These are phyloP conservation scores for Ganoderma boninense DNA, from an alignment of 1,284 basidiomycete species.

Conservation along the genomic window DNA sequence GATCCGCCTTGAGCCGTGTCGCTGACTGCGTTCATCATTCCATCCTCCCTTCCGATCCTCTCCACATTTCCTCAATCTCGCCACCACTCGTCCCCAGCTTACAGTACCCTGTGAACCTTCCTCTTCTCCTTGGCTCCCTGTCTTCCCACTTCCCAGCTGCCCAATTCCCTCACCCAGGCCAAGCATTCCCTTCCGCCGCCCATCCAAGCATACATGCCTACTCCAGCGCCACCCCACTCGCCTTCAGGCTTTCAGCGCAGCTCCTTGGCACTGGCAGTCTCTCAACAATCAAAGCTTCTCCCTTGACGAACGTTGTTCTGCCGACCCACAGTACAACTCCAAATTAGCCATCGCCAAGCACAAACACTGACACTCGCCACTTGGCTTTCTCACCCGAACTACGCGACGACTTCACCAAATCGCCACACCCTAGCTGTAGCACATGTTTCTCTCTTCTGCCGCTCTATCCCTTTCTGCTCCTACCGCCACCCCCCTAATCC, in stretches of 20 bases:
- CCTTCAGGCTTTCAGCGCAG: background rate
- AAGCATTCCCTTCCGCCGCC: background rate
- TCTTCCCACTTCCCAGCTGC: background rate
- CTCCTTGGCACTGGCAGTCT: background rate
- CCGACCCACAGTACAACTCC: background rate
- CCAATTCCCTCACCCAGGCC: background rate
- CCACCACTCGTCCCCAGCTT: background rate
- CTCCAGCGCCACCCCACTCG: background rate
- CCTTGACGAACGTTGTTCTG: background rate
- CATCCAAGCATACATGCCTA: background rate
- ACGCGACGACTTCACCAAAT: background rate
- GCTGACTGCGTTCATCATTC: slow-evolving; percentile 9
- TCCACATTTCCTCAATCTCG: slow-evolving; percentile 4
- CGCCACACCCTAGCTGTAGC: background rate
- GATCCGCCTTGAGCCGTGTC: background rate
- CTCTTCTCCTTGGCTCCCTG: background rate
- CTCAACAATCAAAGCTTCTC: background rate
- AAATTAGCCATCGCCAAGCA: background rate
- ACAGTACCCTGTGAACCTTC: background rate
- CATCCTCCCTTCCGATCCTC: slow-evolving; percentile 9
- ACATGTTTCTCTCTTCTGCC: background rate
- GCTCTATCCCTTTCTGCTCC: background rate
- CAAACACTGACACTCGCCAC: background rate
- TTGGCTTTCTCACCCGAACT: background rate
- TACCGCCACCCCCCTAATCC: background rate